Conservation (phyloP, 805 yeast species). For the Wickerhamomyces chaumierensis region DNA sequence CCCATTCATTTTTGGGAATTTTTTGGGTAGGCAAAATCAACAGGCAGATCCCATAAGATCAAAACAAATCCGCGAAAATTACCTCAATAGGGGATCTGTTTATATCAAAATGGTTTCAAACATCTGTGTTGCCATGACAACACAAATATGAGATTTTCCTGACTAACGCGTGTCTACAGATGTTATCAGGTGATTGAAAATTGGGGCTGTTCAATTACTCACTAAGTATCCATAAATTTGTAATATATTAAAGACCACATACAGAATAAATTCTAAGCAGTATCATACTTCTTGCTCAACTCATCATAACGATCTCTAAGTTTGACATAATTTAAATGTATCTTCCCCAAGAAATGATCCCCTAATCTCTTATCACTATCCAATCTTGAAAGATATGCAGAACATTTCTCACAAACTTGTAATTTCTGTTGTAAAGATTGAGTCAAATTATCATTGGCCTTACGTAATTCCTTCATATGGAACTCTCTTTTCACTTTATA, state of each 20-base stretch:
- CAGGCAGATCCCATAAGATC: slow-evolving; percentile 5
- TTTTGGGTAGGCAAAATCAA: slow-evolving; percentile 3
- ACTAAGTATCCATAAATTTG: too few relatives aligned
- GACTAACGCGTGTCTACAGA: neutral
- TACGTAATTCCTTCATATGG: slow-evolving; percentile 45
- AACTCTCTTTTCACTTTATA: slow-evolving; percentile 36
- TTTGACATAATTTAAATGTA: slow-evolving; percentile 72
- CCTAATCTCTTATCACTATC: slow-evolving; percentile 85
- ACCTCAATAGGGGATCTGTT: slow-evolving; percentile 7
- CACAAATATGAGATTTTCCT: neutral
- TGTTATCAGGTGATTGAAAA: too few relatives aligned
- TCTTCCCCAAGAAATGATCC: slow-evolving; percentile 82
- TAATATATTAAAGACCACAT: too few relatives aligned
- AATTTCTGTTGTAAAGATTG: slow-evolving; percentile 83
- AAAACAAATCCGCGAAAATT: slow-evolving; percentile 14
- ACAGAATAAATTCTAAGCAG: too few relatives aligned
- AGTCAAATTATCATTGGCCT: slow-evolving; percentile 60
- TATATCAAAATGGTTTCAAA: slow-evolving; percentile 13
- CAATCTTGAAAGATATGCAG: slow-evolving; percentile 73
- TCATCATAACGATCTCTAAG: slow-evolving; percentile 40
- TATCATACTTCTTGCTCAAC: slow-evolving; percentile 10
- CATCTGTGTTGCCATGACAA: slow-evolving; percentile 4
- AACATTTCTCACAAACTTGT: slow-evolving; percentile 85
- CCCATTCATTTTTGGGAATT: neutral
- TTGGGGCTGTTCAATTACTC: too few relatives aligned